Evolutionary conservation across 2,329 filamentous ascomycete genomes (phyloP).

Genomic region (Neurospora crassa): DNA sequence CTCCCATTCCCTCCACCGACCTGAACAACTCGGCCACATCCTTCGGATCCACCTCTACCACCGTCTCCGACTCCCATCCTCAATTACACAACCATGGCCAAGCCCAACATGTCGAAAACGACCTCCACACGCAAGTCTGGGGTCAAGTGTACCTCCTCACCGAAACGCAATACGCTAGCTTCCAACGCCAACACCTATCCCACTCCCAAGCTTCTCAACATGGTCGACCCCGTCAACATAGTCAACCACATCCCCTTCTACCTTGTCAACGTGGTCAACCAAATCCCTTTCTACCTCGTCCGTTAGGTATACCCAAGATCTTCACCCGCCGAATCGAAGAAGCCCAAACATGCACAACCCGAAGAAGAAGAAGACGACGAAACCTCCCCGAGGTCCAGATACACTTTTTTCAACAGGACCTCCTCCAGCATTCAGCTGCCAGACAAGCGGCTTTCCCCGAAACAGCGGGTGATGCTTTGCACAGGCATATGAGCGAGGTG

Average conservation of each 20-base stretch:
- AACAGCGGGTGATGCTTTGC: background rate
- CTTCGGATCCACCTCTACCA: background rate
- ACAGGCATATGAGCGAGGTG: background rate
- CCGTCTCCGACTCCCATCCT: background rate
- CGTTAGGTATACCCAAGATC: background rate
- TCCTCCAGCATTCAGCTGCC: background rate
- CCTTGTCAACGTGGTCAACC: background rate
- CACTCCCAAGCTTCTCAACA: background rate
- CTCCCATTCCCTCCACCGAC: background rate
- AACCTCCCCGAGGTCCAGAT: background rate
- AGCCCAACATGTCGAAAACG: background rate
- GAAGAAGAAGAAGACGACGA: background rate
- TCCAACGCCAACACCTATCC: background rate
- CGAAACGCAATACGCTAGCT: background rate
- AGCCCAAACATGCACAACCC: background rate
- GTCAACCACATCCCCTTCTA: background rate
- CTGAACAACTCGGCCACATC: background rate
- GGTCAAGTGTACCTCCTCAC: slow-evolving; percentile 47
- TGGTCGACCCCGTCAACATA: background rate
- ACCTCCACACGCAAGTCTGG: slow-evolving; percentile 32
- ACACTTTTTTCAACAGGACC: background rate
- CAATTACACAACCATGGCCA: background rate
- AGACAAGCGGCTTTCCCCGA: background rate
- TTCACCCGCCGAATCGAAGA: background rate
- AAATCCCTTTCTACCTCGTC: background rate